Conservation (phyloP, 2,329 filamentous ascomycete genomes). For the Furcasterigmium furcatum region DNA sequence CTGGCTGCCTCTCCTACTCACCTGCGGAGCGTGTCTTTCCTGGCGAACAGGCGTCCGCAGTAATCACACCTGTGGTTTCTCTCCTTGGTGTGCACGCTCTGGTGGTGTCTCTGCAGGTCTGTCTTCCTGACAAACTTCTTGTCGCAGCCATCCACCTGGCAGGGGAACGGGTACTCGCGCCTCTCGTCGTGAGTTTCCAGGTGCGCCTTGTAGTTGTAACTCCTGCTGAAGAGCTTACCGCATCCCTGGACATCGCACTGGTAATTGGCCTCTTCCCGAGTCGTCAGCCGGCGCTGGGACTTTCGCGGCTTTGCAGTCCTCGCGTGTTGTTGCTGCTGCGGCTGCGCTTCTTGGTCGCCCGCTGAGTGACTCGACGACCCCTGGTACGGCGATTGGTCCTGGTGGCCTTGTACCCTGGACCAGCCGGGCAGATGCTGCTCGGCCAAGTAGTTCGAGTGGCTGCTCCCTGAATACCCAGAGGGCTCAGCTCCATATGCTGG, state of each 20-base stretch:
- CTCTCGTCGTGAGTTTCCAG: constrained; percentile 79
- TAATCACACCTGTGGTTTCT: constrained; percentile 68
- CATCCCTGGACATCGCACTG: constrained; percentile 68
- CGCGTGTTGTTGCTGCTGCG: constrained; percentile 15
- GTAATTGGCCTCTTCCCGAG: constrained; percentile 68
- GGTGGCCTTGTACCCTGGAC: constrained; percentile 33
- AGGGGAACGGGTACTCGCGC: constrained; percentile 68
- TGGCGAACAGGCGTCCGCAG: constrained; percentile 69
- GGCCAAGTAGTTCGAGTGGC: constrained; percentile 5
- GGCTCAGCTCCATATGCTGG: constrained; percentile 19
- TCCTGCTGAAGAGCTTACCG: constrained; percentile 75
- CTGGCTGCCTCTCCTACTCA: constrained; percentile 35
- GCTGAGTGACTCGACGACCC: constrained; percentile 20
- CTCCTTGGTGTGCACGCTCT: constrained; percentile 71
- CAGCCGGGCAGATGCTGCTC: constrained; percentile 23
- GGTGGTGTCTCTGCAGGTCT: constrained; percentile 63
- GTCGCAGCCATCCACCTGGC: constrained; percentile 60
- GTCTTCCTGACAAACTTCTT: constrained; percentile 82
- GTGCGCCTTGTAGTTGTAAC: constrained; percentile 85
- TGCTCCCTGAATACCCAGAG: not conserved
- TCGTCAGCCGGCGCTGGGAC: constrained; percentile 51
- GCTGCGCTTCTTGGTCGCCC: constrained; percentile 1
- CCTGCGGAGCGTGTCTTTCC: constrained; percentile 82
- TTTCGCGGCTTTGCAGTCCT: constrained; percentile 25
- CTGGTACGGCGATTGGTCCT: constrained; percentile 7